phyloP scores from a whole-genome alignment of 345 rosid species.

The Eutrema heterophyllum region DNA sequence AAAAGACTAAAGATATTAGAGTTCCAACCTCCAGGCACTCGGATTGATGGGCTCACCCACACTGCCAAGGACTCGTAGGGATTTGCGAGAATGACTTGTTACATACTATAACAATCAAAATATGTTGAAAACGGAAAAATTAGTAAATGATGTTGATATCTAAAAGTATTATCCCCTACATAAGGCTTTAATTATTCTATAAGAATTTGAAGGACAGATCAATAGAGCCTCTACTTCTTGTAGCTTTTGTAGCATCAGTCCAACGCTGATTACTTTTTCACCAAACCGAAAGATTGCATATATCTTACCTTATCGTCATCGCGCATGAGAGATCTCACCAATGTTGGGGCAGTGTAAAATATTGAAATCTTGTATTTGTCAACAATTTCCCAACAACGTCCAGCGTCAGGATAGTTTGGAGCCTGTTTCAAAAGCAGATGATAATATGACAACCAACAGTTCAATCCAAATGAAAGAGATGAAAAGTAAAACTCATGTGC shows the following conservation, averaged over 20 bases:
- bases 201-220: not conserved
- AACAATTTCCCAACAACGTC: slow-evolving; percentile 96
- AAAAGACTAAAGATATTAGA: slow-evolving; percentile 14
- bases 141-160: not conserved
- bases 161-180: not conserved
- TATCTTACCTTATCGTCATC: slow-evolving; percentile 67
- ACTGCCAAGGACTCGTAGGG: slow-evolving; percentile 91
- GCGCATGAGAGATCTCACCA: slow-evolving; percentile 98
- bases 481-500: not conserved
- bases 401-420: slow-evolving; percentile 92
- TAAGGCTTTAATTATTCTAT: not conserved
- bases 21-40: slow-evolving; percentile 91
- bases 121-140: not conserved
- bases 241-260: not conserved
- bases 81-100: slow-evolving; percentile 77
- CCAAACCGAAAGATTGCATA: slow-evolving; percentile 19
- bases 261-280: not conserved
- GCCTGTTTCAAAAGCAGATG: slow-evolving; percentile 42
- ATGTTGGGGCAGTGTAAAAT: slow-evolving; percentile 95
- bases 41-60: slow-evolving; percentile 99
- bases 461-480: slow-evolving; percentile 4
- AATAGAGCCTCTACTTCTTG: not conserved
- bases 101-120: slow-evolving; percentile 57
- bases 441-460: slow-evolving; percentile 16
- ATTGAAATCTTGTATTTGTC: slow-evolving; percentile 90